A percentile compares a stretch with the other conserved stretches of the same genome.
These are phyloP conservation scores for Dendrostoma leiphaemia DNA, from an alignment of 2,329 filamentous ascomycete species.

Conservation along the genomic window DNA sequence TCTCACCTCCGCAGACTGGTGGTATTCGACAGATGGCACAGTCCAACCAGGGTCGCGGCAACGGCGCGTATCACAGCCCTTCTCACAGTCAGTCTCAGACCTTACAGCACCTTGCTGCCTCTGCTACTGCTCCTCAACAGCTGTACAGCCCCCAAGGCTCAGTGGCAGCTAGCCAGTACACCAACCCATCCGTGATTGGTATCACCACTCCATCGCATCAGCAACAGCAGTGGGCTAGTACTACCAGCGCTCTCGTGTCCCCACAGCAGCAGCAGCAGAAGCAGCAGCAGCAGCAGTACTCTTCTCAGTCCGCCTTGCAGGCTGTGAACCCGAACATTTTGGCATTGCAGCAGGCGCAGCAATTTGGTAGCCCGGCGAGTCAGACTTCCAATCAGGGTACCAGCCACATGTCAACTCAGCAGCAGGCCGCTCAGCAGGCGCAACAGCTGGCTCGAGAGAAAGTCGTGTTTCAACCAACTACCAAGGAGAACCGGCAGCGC, in stretches of 20 bases:
- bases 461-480: slow-evolving; percentile 37
- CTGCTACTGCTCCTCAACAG: slow-evolving; percentile 8
- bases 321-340: slow-evolving; percentile 14
- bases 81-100: slow-evolving; percentile 16
- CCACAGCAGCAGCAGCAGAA: slow-evolving; percentile 10
- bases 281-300: slow-evolving; percentile 10
- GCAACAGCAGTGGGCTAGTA: slow-evolving; percentile 14
- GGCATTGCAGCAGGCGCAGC: slow-evolving; percentile 15
- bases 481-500: slow-evolving; percentile 45
- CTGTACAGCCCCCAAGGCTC: slow-evolving; percentile 12
- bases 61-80: slow-evolving; percentile 18
- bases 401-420: slow-evolving; percentile 8
- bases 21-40: slow-evolving; percentile 23
- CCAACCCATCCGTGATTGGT: slow-evolving; percentile 10
- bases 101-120: slow-evolving; percentile 11
- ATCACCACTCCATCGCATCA: background rate
- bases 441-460: slow-evolving; percentile 18
- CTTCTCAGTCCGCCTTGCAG: background rate
- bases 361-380: slow-evolving; percentile 14
- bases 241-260: slow-evolving; percentile 4
- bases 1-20: slow-evolving; percentile 19
- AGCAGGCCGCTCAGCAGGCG: slow-evolving; percentile 8
- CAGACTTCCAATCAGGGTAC: slow-evolving; percentile 7
- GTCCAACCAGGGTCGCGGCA: slow-evolving; percentile 21
- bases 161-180: slow-evolving; percentile 10